phyloP scores from a whole-genome alignment of 805 yeast genomes.

The Diddensiella santjacobensis region DNA sequence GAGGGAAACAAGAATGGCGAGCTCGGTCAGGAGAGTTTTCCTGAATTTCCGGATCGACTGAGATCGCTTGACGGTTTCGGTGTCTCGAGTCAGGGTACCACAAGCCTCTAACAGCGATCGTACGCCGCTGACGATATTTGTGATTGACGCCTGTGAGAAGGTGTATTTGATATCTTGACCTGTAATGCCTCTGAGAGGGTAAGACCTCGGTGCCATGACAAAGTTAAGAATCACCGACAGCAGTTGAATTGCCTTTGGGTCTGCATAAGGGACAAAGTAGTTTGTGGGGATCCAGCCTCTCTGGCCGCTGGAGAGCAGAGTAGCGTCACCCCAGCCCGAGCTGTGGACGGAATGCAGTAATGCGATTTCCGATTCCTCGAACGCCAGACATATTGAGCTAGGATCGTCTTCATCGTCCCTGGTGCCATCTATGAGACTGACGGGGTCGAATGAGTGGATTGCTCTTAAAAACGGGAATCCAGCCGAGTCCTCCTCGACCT shows the following conservation, averaged over 20 bases:
- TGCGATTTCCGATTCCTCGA: constrained; percentile 35
- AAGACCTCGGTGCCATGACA: constrained; percentile 32
- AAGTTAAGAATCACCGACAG: constrained; percentile 35
- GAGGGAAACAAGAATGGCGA: constrained; percentile 37
- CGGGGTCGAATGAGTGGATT: constrained; percentile 33
- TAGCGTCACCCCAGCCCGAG: constrained; percentile 45
- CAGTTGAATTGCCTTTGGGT: constrained; percentile 35
- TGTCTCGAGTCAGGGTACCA: constrained; percentile 34
- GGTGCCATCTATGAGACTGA: constrained; percentile 24
- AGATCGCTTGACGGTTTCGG: constrained; percentile 29
- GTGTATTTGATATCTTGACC: constrained; percentile 21
- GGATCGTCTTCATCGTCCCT: constrained; percentile 28
- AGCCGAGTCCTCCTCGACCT: constrained; percentile 7
- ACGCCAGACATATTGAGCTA: constrained; percentile 33
- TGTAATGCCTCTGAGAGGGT: constrained; percentile 16
- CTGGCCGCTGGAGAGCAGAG: constrained; percentile 33
- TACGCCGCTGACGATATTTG: constrained; percentile 37
- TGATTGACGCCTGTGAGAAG: constrained; percentile 36
- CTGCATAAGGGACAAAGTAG: constrained; percentile 37
- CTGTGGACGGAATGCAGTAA: constrained; percentile 37
- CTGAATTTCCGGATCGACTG: constrained; percentile 33
- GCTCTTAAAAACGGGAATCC: constrained; percentile 35
- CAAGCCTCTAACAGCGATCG: constrained; percentile 34
- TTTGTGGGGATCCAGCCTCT: constrained; percentile 44
- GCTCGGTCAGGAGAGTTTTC: constrained; percentile 37